phyloP scores from a whole-genome alignment of 495 filamentous ascomycete genomes.

The Saxophila tyrrhenica region DNA sequence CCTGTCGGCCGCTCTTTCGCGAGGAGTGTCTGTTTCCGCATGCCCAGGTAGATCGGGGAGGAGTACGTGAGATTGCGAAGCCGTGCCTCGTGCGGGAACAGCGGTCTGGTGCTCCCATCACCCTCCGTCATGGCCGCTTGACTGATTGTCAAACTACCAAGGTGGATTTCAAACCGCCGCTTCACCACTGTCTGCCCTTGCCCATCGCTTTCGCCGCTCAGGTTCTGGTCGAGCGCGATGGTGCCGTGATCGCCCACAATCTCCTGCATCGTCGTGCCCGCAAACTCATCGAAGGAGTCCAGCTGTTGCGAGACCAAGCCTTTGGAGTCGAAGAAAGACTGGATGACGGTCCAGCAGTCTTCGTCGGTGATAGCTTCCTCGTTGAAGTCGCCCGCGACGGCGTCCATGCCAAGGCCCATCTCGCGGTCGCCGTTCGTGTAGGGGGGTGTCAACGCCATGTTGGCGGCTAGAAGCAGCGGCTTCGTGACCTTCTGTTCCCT shows the following conservation, averaged over 20 bases:
- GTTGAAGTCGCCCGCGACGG: conserved; percentile 39
- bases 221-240: conserved; percentile 78
- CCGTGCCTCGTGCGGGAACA: conserved; percentile 86
- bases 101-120: conserved; percentile 68
- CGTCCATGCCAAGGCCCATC: conserved; percentile 13
- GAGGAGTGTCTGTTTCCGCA: conserved; percentile 66
- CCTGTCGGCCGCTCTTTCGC: conserved; percentile 60
- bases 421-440: conserved; percentile 13
- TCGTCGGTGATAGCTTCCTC: conserved; percentile 70
- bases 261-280: conserved; percentile 81
- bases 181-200: conserved; percentile 55
- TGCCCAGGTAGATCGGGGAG: conserved; percentile 73
- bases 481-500: background rate
- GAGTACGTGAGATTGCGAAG: conserved; percentile 92
- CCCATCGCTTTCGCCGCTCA: conserved; percentile 57
- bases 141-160: conserved; percentile 72
- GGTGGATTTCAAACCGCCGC: conserved; percentile 86
- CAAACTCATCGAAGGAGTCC: conserved; percentile 97
- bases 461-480: background rate
- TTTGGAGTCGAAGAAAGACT: conserved; percentile 88
- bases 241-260: conserved; percentile 79
- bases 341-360: conserved; percentile 96
- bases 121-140: conserved; percentile 82
- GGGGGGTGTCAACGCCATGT: too few species aligned
- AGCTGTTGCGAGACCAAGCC: conserved; percentile 95